phyloP scores from a whole-genome alignment of 2,329 filamentous ascomycete genomes.

The Macrophomina phaseolina region DNA sequence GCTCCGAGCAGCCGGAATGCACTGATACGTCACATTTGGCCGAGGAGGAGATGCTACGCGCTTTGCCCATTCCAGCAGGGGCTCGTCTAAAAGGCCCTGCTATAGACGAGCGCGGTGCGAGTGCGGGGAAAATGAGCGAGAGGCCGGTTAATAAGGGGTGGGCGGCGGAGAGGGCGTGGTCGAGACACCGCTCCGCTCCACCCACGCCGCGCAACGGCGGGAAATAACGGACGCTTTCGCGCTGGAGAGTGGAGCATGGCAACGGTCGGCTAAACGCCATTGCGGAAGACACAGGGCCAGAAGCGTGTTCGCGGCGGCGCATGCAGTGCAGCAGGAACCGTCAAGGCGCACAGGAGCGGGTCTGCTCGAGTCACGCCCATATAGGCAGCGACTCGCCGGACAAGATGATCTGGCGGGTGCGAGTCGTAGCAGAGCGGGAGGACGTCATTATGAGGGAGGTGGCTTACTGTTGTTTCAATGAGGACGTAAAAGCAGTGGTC shows the following conservation, averaged over 20 bases:
- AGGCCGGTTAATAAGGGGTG: not conserved
- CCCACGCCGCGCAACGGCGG: not conserved
- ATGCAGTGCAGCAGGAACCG: constrained; percentile 16
- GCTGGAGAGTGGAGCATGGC: constrained; percentile 8
- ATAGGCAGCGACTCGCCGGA: not conserved
- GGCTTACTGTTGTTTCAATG: not conserved
- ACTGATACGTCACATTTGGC: not conserved
- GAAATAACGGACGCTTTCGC: not conserved
- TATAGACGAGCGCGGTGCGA: not conserved
- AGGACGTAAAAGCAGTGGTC: not conserved
- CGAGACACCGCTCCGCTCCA: not conserved
- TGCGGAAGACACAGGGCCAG: not conserved
- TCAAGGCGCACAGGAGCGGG: constrained; percentile 12
- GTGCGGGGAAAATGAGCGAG: not conserved
- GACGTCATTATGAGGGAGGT: constrained; percentile 6
- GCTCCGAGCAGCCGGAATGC: constrained; percentile 2
- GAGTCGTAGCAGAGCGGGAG: not conserved
- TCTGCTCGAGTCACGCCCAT: constrained; percentile 13
- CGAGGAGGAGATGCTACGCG: constrained; percentile 15
- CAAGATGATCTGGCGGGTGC: not conserved
- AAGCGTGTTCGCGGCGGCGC: constrained; percentile 1
- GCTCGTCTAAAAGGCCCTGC: not conserved
- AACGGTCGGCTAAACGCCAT: constrained; percentile 7
- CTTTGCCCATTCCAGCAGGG: not conserved
- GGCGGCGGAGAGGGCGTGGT: constrained; percentile 1